Base-by-base conservation (phyloP, 768 basidiomycete genomes). In the Pleurotus giganteus region DNA sequence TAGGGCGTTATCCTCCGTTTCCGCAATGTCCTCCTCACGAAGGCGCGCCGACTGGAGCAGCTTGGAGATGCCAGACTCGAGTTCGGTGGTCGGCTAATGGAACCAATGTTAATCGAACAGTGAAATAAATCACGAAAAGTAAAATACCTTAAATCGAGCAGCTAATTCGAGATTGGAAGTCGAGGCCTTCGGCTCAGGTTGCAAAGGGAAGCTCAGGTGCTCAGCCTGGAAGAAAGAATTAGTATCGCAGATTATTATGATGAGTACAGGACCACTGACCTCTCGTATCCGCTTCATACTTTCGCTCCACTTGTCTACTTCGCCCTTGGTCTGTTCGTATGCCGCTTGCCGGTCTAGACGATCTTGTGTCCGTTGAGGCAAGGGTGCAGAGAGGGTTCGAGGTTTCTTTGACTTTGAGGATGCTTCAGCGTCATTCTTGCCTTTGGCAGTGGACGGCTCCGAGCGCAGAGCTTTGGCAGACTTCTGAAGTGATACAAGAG, bases 331-430 rank as follows among this genome's bases (percentile, higher is more conserved):
- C 69, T 91, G 82, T 63, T 94, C 94, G 66, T 96, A 97, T 0
- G 96, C 96, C 6, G 94, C 96, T 65, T 94, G n/a, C n/a, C n/a
- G n/a, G n/a, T n/a, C n/a, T n/a, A 98, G 73, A 41, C 90, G 86
- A 57, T 97, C 94, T 67, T 97, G 91, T 0, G 87, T 82, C 28
- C 94, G 82, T 19, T 87, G 85, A 8, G 93, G 93, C 0, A 99
- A 74, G 0, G 96, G 96, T 0, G 91, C 92, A 3, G 91, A 72
- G 4, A 96, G 76, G 0, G 88, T 76, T 57, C 80, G 78, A 21
- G n/a, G n/a, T n/a, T n/a, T n/a, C 32, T 51, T 37, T 37, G 49
- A 51, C n/a, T n/a, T n/a, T 21, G 49, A 21, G 9, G 39, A 41
- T 2, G n/a, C n/a, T n/a, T 49, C 49, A 37, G 32, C 21, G n/a